phyloP scores from a whole-genome alignment of 75 land plant species.

The Chamaecyparis obtusa region DNA sequence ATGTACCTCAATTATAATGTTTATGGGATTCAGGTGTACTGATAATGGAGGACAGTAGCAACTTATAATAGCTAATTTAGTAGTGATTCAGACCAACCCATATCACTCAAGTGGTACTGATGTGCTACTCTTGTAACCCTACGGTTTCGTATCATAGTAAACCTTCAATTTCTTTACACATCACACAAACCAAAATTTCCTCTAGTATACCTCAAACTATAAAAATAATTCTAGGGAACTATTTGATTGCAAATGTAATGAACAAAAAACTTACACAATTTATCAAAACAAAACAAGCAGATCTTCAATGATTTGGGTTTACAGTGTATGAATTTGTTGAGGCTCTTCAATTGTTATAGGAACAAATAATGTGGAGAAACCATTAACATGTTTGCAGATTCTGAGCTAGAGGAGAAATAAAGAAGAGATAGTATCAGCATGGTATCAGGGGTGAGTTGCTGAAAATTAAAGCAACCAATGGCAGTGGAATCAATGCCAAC shows the following conservation, averaged over 20 bases:
- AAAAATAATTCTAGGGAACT: background rate
- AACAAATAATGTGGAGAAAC: too few relatives aligned
- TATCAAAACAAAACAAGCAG: background rate
- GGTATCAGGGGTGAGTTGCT: too few relatives aligned
- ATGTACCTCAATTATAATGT: background rate
- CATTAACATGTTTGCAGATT: too few relatives aligned
- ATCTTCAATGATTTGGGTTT: background rate
- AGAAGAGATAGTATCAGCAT: background rate
- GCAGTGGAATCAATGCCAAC: too few relatives aligned
- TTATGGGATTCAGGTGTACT: background rate
- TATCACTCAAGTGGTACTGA: background rate
- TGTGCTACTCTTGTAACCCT: background rate
- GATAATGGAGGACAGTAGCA: background rate
- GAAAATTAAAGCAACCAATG: too few relatives aligned
- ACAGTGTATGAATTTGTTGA: background rate
- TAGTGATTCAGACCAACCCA: too few relatives aligned
- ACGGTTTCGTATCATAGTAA: background rate
- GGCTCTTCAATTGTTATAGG: background rate
- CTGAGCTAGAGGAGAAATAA: background rate
- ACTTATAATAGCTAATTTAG: background rate
- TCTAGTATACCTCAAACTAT: background rate
- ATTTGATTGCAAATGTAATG: background rate
- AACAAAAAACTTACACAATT: background rate
- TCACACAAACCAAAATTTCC: background rate
- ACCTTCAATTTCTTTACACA: background rate